A percentile compares a stretch with the other conserved stretches of the same genome.
phyloP scores from a whole-genome alignment of 768 basidiomycete genomes.

The Kwoniella dejecticola region DNA sequence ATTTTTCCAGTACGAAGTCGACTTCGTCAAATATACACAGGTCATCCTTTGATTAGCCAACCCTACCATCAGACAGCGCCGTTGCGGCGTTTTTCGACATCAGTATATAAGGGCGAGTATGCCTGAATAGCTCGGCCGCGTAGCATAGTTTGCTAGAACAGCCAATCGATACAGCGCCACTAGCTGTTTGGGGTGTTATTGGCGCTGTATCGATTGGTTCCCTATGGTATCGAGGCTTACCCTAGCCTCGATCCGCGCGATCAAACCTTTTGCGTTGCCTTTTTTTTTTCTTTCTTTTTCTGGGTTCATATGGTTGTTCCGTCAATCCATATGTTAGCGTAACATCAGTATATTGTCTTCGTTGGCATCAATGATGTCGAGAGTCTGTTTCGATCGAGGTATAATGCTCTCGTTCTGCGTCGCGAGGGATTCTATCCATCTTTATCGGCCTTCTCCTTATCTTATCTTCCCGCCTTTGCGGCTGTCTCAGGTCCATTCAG shows the following conservation, averaged over 20 bases:
- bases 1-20: not conserved
- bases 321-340: no score
- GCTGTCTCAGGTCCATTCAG: no score
- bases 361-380: no score
- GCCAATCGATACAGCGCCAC: not conserved
- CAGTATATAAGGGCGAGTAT: not conserved
- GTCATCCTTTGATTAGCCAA: not conserved
- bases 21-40: not conserved
- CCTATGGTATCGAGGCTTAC: not conserved
- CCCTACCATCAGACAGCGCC: not conserved
- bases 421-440: no score
- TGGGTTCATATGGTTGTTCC: no score
- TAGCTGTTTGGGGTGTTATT: not conserved
- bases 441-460: no score
- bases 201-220: not conserved
- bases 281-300: not conserved
- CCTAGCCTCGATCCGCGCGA: not conserved
- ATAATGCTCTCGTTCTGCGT: no score
- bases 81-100: not conserved
- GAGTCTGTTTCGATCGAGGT: no score
- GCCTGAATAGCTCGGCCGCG: not conserved
- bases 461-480: no score
- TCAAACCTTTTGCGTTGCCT: not conserved
- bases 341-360: no score
- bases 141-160: slow-evolving; percentile 2